phyloP scores from a whole-genome alignment of 306 rosid genomes.

The Casuarina glauca region DNA sequence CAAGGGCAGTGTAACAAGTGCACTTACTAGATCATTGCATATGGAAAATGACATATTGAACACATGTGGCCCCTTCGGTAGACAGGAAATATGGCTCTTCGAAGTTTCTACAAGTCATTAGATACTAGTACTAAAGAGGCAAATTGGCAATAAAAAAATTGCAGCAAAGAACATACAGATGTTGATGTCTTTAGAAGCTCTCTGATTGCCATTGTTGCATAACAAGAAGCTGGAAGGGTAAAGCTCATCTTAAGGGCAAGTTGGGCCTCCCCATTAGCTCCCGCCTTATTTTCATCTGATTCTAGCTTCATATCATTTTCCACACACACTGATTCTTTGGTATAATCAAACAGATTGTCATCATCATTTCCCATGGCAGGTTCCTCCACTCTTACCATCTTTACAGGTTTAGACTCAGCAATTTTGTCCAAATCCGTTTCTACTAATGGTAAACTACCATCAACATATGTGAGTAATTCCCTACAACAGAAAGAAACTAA shows the following conservation, averaged over 20 bases:
- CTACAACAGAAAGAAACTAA: constrained; percentile 42
- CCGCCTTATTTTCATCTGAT: constrained; percentile 29
- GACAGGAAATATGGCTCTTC: background rate
- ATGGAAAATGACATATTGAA: background rate
- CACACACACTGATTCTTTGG: constrained; percentile 35
- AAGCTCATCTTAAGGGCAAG: constrained; percentile 81
- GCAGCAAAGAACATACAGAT: constrained; percentile 59
- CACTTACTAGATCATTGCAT: background rate
- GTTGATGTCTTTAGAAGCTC: constrained; percentile 96
- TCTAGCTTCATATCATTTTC: constrained; percentile 37
- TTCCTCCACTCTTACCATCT: constrained; percentile 29
- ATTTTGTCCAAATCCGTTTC: constrained; percentile 83
- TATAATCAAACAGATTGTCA: constrained; percentile 24
- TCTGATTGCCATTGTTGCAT: constrained; percentile 97
- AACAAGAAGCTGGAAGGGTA: constrained; percentile 89
- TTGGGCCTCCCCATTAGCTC: constrained; percentile 41
- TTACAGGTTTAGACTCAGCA: constrained; percentile 40
- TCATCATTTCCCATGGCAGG: constrained; percentile 37
- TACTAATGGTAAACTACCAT: constrained; percentile 61
- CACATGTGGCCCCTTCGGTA: background rate
- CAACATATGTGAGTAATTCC: constrained; percentile 72
- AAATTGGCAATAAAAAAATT: constrained; percentile 1
- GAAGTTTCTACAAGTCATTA: background rate
- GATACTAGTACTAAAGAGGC: constrained; percentile 7
- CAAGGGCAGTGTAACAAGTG: background rate